Conservation (phyloP, 208 protist species). For the Pavlovales sp. region DNA sequence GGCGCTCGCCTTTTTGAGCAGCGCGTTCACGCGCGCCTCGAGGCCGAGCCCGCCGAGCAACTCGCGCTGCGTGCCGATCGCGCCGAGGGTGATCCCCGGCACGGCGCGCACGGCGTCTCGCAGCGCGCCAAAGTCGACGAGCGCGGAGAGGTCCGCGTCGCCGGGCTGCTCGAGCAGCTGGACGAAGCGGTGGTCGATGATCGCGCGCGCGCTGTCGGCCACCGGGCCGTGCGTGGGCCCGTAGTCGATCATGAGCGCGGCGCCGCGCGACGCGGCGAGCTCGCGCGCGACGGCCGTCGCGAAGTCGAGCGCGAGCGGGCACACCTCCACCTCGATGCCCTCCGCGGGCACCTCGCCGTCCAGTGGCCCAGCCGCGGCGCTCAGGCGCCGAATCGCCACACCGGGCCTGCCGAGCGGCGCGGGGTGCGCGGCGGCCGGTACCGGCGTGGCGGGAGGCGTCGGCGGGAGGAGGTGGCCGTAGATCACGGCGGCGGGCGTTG, state of each 20-base stretch:
- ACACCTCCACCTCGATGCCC: slow-evolving; percentile 28
- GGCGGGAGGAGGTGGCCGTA: slow-evolving; percentile 39
- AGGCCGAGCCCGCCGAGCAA: slow-evolving; percentile 25
- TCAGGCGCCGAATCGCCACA: not conserved
- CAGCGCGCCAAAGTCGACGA: slow-evolving; percentile 47
- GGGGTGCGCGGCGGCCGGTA: too few species aligned
- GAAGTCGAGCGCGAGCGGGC: slow-evolving; percentile 4
- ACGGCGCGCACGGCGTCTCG: not conserved
- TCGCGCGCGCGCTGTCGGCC: slow-evolving; percentile 18
- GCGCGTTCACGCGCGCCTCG: slow-evolving; percentile 22
- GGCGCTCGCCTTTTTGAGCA: not conserved
- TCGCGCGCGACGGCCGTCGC: slow-evolving; percentile 12
- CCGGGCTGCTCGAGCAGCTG: slow-evolving; percentile 37
- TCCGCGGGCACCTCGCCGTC: too few species aligned
- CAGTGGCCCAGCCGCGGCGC: too few species aligned
- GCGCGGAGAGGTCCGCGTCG: slow-evolving; percentile 35
- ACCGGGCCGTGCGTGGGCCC: slow-evolving; percentile 19
- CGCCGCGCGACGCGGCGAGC: slow-evolving; percentile 12
- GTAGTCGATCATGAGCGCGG: slow-evolving; percentile 57
- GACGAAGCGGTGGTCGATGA: slow-evolving; percentile 1
- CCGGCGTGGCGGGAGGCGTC: too few species aligned
- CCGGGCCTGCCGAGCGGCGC: not conserved
- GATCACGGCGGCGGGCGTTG: slow-evolving; percentile 21
- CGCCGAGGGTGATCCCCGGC: not conserved
- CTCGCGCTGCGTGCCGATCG: not conserved